Base-by-base conservation (phyloP, 352 stramenopile genomes). In the Achlya hypogyna region DNA sequence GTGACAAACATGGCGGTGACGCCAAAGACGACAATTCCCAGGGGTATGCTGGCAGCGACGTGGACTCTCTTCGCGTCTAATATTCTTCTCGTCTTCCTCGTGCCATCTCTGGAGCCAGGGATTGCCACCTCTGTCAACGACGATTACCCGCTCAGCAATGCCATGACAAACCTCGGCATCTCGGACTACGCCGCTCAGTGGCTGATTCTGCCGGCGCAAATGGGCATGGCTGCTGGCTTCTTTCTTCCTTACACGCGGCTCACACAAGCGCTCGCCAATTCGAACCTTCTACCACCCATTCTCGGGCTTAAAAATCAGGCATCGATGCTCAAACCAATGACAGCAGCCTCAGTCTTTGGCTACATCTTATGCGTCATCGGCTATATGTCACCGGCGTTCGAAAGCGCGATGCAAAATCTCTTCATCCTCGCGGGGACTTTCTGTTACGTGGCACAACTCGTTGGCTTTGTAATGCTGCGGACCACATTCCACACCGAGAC, bases 141-240 rank as follows among this genome's bases (percentile, higher is more conserved):
- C 23, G 12, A 58, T 0, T 63, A 27, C 23, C 34, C 32, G 14
- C 28, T 63, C n/a, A 63, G 53, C 54, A 38, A 9, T 6, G 14
- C 14, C 6, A 23, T 25, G 18, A 10, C 32, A 9, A 9, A 38
- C 23, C 28, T 63, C 14, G 54, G 54, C 9, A 22, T 63, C 23
- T 63, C 54, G 16, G 16, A 38, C n/a, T 25, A 25, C 5, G 34
- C 28, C 6, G 54, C 18, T 9, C 16, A 53, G 6, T 63, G 54
- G 54, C n/a, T 63, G 34, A 63, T 63, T 20, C 22, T 63, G 9
- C 54, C 54, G 9, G 54, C 54, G 8, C 54, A 63, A 51, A 53
- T 63, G 23, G 28, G 54, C 34, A 63, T 63, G 54, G 54, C 54
- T 20, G 27, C 32, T 29, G 54, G 54, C 5, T 63, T 63, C 42